Base-by-base conservation (phyloP, 257 asterid genomes). In the Petunia secreta region DNA sequence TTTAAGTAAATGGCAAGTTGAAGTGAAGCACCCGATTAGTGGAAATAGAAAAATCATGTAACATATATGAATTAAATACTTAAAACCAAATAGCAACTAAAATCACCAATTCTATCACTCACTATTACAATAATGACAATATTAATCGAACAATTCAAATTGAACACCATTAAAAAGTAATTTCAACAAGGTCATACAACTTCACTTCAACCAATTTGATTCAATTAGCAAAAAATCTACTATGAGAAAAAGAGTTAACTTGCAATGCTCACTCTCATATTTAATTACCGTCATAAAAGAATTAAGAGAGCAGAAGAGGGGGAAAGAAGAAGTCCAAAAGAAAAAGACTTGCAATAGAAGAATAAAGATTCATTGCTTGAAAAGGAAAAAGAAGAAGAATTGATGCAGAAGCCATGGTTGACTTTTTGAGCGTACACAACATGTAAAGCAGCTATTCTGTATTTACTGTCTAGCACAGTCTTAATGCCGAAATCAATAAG, bases 81-180 rank as follows among this genome's bases (percentile, higher is more conserved):
- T 48, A 25, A 2, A 9, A 48, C 48, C 25, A 71, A 71, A 10
- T 69, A 16, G 1, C 77, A 69, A 34, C 46, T 46, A 69, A n/a
- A 43, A 46, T 71, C 60, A 25, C 25, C 46, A 34, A 10, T 48
- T 16, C 43, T 2, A 71, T 71, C 44, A 71, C 3, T 43, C 43
- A 7, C 2, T 48, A 11, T 25, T 71, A 8, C 43, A 71, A 48
- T 48, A 34, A 71, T 5, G 57, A 3, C 75, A 48, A 48, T 71
- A 71, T 71, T 71, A 71, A 48, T 71, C 77, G 11, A 48, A 71
- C 41, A 48, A 46, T 71, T 71, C 43, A 48, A 71, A 71, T 71
- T 50, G 10, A 69, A 71, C 59, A 71, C 25, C 25, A 10, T 9
- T 46, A 71, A 5, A 41, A 46, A 46, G 77, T 48, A 48, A 46